Percentiles rank a stretch among this genome's conserved stretches.
Conservation (phyloP, 306 rosid species). For the Hylodesmum podocarpum region DNA sequence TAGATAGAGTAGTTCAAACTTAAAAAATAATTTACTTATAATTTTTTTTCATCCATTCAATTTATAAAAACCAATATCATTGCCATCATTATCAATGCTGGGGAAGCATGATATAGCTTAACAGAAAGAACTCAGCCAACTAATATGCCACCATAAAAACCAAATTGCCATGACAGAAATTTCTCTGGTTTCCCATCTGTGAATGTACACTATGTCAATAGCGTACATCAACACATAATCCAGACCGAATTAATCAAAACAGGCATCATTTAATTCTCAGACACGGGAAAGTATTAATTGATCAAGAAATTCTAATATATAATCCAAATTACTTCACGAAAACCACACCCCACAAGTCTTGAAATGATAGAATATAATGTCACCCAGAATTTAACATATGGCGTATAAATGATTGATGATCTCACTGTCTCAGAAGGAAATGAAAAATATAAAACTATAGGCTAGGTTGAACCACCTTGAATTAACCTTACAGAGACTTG, state of each 20-base stretch:
- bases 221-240: constrained; percentile 2
- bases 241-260: not conserved
- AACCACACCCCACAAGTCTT: constrained; percentile 10
- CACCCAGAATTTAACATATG: constrained; percentile 20
- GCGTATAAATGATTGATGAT: constrained; percentile 11
- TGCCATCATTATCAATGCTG: constrained; percentile 7
- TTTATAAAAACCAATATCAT: not conserved
- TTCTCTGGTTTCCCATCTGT: not conserved
- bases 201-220: not conserved
- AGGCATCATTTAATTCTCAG: not conserved
- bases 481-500: not conserved
- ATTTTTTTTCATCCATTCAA: not conserved
- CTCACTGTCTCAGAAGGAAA: not conserved
- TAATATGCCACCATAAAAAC: not conserved
- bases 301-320: not conserved
- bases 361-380: constrained; percentile 5
- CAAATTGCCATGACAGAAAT: not conserved
- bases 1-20: not conserved
- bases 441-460: constrained; percentile 1
- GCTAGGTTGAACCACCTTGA: constrained; percentile 8
- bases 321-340: not conserved
- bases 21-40: not conserved
- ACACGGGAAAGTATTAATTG: not conserved
- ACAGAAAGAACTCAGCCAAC: constrained; percentile 6
- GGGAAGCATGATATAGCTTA: not conserved